Percentiles rank a stretch among this genome's conserved stretches.
Conservation (phyloP, 306 rosid species). For the Phaseolus lunatus region DNA sequence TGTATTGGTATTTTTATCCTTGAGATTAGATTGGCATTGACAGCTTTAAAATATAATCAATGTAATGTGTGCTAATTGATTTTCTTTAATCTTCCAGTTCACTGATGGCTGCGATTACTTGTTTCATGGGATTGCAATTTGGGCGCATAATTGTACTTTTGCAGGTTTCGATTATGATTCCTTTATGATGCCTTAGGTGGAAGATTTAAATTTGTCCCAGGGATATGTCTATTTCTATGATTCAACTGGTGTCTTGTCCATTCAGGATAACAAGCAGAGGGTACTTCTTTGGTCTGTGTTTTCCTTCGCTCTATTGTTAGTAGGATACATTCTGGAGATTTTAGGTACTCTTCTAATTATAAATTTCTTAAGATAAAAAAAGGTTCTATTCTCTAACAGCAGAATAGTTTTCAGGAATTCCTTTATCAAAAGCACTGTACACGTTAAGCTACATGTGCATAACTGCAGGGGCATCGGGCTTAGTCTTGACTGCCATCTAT, state of each 20-base stretch:
- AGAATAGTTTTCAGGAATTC: constrained; percentile 63
- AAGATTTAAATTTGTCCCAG: constrained; percentile 22
- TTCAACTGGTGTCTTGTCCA: constrained; percentile 37
- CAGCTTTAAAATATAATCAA: constrained; percentile 4
- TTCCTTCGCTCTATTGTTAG: constrained; percentile 59
- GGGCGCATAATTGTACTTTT: constrained; percentile 73
- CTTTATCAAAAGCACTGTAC: constrained; percentile 76
- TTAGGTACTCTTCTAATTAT: constrained; percentile 57
- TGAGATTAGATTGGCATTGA: constrained; percentile 29
- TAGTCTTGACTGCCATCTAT: constrained; percentile 63
- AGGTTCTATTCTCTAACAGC: constrained; percentile 39
- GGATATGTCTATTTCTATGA: constrained; percentile 34
- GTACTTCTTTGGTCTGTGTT: constrained; percentile 59
- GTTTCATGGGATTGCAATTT: constrained; percentile 73
- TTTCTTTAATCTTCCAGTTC: constrained; percentile 63
- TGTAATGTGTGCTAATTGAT: constrained; percentile 45
- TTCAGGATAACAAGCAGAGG: constrained; percentile 71
- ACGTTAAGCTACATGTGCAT: constrained; percentile 78
- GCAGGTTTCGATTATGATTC: constrained; percentile 53
- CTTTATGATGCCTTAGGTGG: constrained; percentile 34
- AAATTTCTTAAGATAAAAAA: constrained; percentile 30
- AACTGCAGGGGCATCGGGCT: constrained; percentile 80
- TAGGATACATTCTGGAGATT: constrained; percentile 64
- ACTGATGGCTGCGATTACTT: constrained; percentile 80
- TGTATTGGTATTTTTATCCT: neutral